Base-by-base conservation (phyloP, 306 rosid species). In the Quillaja saponaria region DNA sequence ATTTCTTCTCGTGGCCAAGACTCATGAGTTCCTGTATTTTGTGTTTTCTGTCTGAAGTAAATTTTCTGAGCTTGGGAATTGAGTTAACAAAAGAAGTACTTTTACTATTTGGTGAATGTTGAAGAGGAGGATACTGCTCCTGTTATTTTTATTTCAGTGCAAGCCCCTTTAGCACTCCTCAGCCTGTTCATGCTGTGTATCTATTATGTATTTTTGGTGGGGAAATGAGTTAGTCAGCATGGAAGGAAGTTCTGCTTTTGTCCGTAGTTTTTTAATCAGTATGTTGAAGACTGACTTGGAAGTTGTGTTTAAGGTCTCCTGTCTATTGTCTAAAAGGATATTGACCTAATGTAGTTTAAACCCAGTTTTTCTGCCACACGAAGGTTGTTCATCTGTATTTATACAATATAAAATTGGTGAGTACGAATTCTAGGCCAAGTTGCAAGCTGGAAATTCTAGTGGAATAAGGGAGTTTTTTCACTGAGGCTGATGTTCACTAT, bases 371-470 rank as follows among this genome's bases (percentile, higher is more conserved):
- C 53, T 62, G 33, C 50, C 41, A 19, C 58, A n/a, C 40, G 20
- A 34, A 47, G 58, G 68, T 40, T 60, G 49, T 38, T 17, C 51
- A 49, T 52, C 45, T 20, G 63, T 62, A 55, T 46, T 42, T 47
- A 18, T 34, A 19, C 34, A n/a, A 20, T 63, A 46, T 62, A 66
- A 63, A 64, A n/a, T 51, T 71, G 80, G 58, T 49, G 53, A 58
- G 67, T 42, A 19, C 66, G 35, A 34, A 20, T 41, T 72, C 63
- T 65, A 34, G 70, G 70, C 69, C 49, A 45, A 49, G 53, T 66
- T 63, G 49, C 75, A 41, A n/a, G 49, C 14, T 21, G 71, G 69
- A 63, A 61, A 71, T 51, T 74, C 67, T 58, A 66, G 45, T 68
- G 56, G 72, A 76, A 63, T 18, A 58, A 33, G 45, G 17, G 8